A percentile compares a stretch with the other conserved stretches of the same genome.
phyloP scores from a whole-genome alignment of 2,329 filamentous ascomycete genomes.

The Blastomyces emzantsi region DNA sequence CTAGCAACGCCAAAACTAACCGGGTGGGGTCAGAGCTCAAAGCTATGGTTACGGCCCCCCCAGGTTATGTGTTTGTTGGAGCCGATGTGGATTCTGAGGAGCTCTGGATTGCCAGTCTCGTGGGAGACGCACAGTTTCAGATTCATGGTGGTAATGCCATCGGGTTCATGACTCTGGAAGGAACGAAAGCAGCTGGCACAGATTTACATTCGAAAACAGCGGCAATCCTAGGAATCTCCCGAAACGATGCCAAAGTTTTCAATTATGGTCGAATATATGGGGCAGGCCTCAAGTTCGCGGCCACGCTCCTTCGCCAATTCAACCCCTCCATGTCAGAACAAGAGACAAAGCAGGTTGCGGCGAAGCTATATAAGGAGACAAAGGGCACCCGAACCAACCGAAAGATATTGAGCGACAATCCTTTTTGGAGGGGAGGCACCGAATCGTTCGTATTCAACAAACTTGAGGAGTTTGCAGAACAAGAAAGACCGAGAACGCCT shows the following conservation, averaged over 20 bases:
- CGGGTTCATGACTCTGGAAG: constrained; percentile 98
- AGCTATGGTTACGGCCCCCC: constrained; percentile 87
- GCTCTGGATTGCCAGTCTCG: constrained; percentile 92
- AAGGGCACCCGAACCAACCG: constrained; percentile 80
- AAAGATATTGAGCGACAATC: constrained; percentile 59
- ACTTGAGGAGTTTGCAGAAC: constrained; percentile 94
- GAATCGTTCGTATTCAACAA: constrained; percentile 99
- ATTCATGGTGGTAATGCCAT: constrained; percentile 94
- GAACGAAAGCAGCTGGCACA: constrained; percentile 86
- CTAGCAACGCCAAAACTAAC: constrained; percentile 93
- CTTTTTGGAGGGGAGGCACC: constrained; percentile 93
- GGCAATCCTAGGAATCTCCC: constrained; percentile 80
- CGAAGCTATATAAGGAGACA: constrained; percentile 74
- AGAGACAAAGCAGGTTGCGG: constrained; percentile 66
- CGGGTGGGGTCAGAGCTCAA: constrained; percentile 95
- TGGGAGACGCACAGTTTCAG: constrained; percentile 90
- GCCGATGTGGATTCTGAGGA: constrained; percentile 97
- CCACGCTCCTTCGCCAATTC: constrained; percentile 83
- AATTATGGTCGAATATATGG: constrained; percentile 99
- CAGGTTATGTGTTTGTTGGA: constrained; percentile 87
- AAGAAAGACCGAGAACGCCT: constrained; percentile 80
- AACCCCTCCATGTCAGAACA: constrained; percentile 74
- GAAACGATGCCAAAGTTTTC: constrained; percentile 95
- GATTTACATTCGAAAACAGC: constrained; percentile 93
- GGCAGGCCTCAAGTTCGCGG: constrained; percentile 89